These are phyloP conservation scores for Asterophora parasitica DNA, from an alignment of 768 basidiomycete genomes.

Conservation along the genomic window DNA sequence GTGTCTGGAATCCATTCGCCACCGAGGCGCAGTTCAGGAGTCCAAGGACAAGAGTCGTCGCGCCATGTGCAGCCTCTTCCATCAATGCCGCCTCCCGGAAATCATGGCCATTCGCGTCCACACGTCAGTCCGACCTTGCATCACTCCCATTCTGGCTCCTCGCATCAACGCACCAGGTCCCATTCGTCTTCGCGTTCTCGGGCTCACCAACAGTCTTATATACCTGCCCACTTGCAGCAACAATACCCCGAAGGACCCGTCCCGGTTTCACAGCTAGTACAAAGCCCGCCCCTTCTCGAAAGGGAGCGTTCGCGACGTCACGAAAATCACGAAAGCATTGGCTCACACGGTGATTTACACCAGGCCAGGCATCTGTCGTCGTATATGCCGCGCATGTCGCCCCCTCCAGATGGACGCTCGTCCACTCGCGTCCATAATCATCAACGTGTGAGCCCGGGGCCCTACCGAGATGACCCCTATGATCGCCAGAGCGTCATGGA, in stretches of 20 bases:
- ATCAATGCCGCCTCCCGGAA: slow-evolving; percentile 33
- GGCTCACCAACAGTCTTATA: slow-evolving; percentile 38
- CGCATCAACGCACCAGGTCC: slow-evolving; percentile 44
- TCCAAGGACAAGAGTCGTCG: slow-evolving; percentile 33
- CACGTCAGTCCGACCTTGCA: slow-evolving; percentile 39
- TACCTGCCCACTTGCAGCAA: slow-evolving; percentile 35
- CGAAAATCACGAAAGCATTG: slow-evolving; percentile 38
- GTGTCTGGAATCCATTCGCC: slow-evolving; percentile 36
- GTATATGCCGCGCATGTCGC: slow-evolving; percentile 31
- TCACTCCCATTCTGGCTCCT: slow-evolving; percentile 35
- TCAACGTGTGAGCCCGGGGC: slow-evolving; percentile 62
- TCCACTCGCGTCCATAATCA: slow-evolving; percentile 52
- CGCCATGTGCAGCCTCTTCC: slow-evolving; percentile 48
- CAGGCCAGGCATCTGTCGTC: slow-evolving; percentile 24
- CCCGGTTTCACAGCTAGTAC: slow-evolving; percentile 41
- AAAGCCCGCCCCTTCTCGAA: slow-evolving; percentile 48
- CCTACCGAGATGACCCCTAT: slow-evolving; percentile 49
- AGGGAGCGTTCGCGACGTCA: slow-evolving; percentile 44
- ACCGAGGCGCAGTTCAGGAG: slow-evolving; percentile 33
- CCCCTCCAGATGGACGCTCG: slow-evolving; percentile 34
- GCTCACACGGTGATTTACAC: slow-evolving; percentile 30
- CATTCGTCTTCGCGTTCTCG: slow-evolving; percentile 50
- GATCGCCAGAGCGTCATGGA: slow-evolving; percentile 43
- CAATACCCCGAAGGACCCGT: slow-evolving; percentile 45
- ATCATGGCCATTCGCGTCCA: slow-evolving; percentile 30